These are phyloP conservation scores for Glarea lozoyensis DNA, from an alignment of 495 filamentous ascomycete species.

Conservation along the genomic window DNA sequence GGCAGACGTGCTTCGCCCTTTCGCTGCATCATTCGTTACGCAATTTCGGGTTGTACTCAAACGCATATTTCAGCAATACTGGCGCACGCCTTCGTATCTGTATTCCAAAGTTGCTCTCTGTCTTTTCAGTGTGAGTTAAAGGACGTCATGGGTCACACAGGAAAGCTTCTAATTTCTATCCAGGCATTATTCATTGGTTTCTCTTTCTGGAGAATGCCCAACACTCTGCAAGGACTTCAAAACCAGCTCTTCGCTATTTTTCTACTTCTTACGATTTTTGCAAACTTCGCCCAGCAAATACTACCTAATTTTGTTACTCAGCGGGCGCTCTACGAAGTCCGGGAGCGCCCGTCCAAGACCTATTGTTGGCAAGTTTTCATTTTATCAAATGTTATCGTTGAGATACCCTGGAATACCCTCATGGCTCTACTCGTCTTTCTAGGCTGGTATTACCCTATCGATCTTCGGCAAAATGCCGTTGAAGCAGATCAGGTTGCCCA, in stretches of 20 bases:
- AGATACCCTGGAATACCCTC: conserved; percentile 64
- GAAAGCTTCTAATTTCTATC: conserved; percentile 41
- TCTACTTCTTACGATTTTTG: conserved; percentile 67
- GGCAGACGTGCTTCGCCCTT: conserved; percentile 39
- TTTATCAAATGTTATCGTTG: conserved; percentile 63
- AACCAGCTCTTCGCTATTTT: conserved; percentile 84
- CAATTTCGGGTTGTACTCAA: conserved; percentile 45
- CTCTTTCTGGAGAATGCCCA: conserved; percentile 65
- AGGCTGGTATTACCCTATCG: conserved; percentile 42
- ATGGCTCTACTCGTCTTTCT: conserved; percentile 60
- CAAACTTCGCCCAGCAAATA: conserved; percentile 65
- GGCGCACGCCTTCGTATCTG: conserved; percentile 78
- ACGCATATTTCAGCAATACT: conserved; percentile 80
- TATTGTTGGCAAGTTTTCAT: conserved; percentile 79
- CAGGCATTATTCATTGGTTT: conserved; percentile 83
- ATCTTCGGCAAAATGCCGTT: conserved; percentile 58
- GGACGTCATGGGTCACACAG: conserved; percentile 73
- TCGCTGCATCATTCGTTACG: conserved; percentile 40
- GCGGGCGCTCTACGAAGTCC: conserved; percentile 69
- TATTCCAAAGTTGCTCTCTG: conserved; percentile 61
- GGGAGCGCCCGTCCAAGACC: conserved; percentile 73
- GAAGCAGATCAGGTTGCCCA: conserved; percentile 28
- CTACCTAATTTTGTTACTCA: conserved; percentile 76
- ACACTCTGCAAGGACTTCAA: conserved; percentile 65
- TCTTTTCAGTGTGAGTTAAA: conserved; percentile 40